Evolutionary conservation across 352 stramenopile species (phyloP).

Genomic region (Phytophthora sojae): DNA sequence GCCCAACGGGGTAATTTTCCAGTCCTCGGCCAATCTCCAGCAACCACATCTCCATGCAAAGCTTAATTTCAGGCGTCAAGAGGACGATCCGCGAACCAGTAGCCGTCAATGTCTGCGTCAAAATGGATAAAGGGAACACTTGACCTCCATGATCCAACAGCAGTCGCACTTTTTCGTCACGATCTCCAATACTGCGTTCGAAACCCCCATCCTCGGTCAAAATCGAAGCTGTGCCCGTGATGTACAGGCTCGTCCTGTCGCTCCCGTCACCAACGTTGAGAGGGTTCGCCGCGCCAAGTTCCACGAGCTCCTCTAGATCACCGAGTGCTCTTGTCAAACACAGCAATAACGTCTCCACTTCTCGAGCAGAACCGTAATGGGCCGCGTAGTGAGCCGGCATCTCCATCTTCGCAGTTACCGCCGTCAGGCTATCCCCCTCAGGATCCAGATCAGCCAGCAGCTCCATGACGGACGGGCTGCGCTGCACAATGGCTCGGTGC

Average conservation of each 20-base stretch:
- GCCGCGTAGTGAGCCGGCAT: conserved; percentile 30
- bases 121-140: conserved; percentile 8
- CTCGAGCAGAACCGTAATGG: conserved; percentile 10
- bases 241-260: conserved; percentile 22
- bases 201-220: not conserved
- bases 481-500: conserved; percentile 27
- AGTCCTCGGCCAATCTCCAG: conserved; percentile 1
- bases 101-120: not conserved
- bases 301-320: conserved; percentile 3
- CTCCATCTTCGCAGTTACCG: conserved; percentile 2
- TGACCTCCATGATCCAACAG: conserved; percentile 13
- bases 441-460: conserved; percentile 25
- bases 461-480: conserved; percentile 17
- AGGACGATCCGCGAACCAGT: not conserved
- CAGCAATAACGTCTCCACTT: conserved; percentile 14
- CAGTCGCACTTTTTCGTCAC: conserved; percentile 13
- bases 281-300: conserved; percentile 7
- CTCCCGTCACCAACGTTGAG: conserved; percentile 13
- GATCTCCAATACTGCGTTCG: not conserved
- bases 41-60: conserved; percentile 4
- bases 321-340: conserved; percentile 16
- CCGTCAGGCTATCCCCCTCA: conserved; percentile 8
- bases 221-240: conserved; percentile 3
- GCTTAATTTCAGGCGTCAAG: not conserved
- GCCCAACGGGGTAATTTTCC: not conserved